A percentile compares a stretch with the other conserved stretches of the same genome.
phyloP scores from a whole-genome alignment of 176 grass and related monocot genomes.

The Poa annua region DNA sequence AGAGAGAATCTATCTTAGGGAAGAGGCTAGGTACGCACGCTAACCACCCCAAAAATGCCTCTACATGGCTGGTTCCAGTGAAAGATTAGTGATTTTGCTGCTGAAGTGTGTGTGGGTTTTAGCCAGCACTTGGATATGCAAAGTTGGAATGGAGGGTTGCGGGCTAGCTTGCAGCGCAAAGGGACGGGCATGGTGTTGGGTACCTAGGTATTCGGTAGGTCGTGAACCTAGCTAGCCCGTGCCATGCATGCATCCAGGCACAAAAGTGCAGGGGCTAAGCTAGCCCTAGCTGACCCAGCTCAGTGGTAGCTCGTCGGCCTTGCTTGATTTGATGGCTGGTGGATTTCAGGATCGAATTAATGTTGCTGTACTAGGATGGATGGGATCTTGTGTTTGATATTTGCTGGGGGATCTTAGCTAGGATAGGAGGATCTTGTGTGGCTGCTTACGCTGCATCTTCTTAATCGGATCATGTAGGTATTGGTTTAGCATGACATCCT shows the following conservation, averaged over 20 bases:
- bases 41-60: slow-evolving; percentile 29
- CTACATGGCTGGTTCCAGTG: slow-evolving; percentile 36
- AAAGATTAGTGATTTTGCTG: slow-evolving; percentile 56
- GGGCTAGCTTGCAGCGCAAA: slow-evolving; percentile 43
- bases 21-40: not conserved
- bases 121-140: slow-evolving; percentile 43
- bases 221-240: slow-evolving; percentile 48
- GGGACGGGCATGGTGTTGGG: slow-evolving; percentile 30
- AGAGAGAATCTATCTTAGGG: slow-evolving; percentile 20
- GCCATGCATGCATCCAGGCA: slow-evolving; percentile 32
- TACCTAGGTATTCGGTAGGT: slow-evolving; percentile 16
- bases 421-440: slow-evolving; percentile 49
- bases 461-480: slow-evolving; percentile 25
- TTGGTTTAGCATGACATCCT: slow-evolving; percentile 8
- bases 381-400: slow-evolving; percentile 33
- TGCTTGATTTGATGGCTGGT: slow-evolving; percentile 48
- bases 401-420: slow-evolving; percentile 27
- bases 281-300: slow-evolving; percentile 53
- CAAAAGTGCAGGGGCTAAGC: slow-evolving; percentile 43
- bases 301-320: slow-evolving; percentile 39
- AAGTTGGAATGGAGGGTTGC: slow-evolving; percentile 28
- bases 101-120: slow-evolving; percentile 31
- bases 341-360: slow-evolving; percentile 55
- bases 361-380: slow-evolving; percentile 47
- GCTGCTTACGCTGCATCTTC: slow-evolving; percentile 26